Evolutionary conservation across 2,329 filamentous ascomycete genomes (phyloP).

Genomic region (Tolypocladium ophioglossoides): DNA sequence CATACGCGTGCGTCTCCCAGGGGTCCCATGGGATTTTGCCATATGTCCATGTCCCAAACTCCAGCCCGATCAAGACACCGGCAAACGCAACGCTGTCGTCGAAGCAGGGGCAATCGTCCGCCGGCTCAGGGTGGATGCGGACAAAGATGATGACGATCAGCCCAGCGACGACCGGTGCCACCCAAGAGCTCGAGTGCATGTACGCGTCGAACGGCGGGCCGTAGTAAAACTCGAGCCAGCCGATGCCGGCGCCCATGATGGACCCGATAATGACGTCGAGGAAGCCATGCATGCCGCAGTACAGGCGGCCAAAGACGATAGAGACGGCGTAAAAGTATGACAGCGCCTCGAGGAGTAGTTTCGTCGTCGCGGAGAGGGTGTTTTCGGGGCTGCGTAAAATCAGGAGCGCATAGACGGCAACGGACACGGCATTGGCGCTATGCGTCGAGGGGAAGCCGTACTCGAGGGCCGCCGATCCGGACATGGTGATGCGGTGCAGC

Average conservation of each 20-base stretch:
- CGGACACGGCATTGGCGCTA: conserved; percentile 92
- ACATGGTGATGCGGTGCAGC: conserved; percentile 92
- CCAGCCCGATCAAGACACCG: conserved; percentile 77
- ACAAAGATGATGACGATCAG: conserved; percentile 65
- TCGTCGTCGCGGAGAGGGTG: conserved; percentile 46
- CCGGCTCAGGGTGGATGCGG: conserved; percentile 87
- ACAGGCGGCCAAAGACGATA: conserved; percentile 82
- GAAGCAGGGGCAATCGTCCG: conserved; percentile 93
- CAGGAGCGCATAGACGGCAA: conserved; percentile 74
- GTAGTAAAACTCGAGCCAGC: conserved; percentile 48
- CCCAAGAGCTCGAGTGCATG: conserved; percentile 54
- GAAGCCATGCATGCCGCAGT: conserved; percentile 98
- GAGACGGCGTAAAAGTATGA: conserved; percentile 81
- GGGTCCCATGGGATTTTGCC: conserved; percentile 39
- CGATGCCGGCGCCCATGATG: conserved; percentile 58
- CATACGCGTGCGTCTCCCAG: conserved; percentile 32
- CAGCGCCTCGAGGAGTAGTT: conserved; percentile 52
- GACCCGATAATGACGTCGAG: conserved; percentile 80
- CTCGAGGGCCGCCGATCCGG: conserved; percentile 84
- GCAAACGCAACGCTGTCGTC: conserved; percentile 93
- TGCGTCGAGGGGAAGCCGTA: conserved; percentile 98
- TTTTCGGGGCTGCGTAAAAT: conserved; percentile 57
- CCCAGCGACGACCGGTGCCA: conserved; percentile 53
- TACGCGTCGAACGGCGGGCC: conserved; percentile 57
- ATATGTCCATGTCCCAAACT: conserved; percentile 78